Conservation (phyloP, 805 yeast genomes). For the Vanderwaltozyma polyspora region DNA sequence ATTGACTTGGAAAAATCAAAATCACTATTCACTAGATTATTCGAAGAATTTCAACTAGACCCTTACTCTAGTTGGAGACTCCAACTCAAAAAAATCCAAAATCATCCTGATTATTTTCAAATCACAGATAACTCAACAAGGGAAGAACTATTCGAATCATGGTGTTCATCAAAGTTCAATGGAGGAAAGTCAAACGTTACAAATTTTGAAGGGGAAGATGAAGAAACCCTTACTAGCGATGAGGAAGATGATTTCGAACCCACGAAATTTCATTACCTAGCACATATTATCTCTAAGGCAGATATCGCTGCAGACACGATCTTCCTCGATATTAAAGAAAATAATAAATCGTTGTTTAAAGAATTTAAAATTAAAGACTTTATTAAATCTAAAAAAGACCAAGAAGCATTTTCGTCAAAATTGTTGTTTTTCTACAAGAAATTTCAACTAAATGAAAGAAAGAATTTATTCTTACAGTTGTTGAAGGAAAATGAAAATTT, state of each 20-base stretch:
- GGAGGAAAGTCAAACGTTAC: conserved; percentile 1
- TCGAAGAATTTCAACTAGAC: conserved; percentile 28
- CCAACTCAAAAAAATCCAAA: conserved; percentile 31
- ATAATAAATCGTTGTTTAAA: conserved; percentile 17
- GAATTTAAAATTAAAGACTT: conserved; percentile 14
- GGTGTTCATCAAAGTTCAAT: conserved; percentile 30
- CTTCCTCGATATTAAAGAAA: conserved; percentile 16
- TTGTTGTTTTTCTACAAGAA: conserved; percentile 22
- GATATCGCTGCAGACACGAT: conserved; percentile 13
- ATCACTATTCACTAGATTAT: conserved; percentile 25
- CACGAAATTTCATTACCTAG: conserved; percentile 22
- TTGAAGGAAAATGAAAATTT: conserved; percentile 4
- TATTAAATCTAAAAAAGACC: conserved; percentile 14
- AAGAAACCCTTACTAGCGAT: conserved; percentile 1
- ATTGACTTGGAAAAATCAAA: neutral
- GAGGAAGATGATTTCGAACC: conserved; percentile 17
- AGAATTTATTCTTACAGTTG: conserved; percentile 7
- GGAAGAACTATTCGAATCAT: conserved; percentile 33
- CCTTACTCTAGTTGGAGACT: conserved; percentile 40
- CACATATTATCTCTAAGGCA: conserved; percentile 23
- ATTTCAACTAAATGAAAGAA: conserved; percentile 10
- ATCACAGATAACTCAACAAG: conserved; percentile 29
- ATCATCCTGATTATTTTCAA: conserved; percentile 32
- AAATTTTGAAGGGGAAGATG: conserved; percentile 5
- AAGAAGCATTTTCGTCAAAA: conserved; percentile 16